Base-by-base conservation (phyloP, 75 land plant species). In the Cunninghamia lanceolata region DNA sequence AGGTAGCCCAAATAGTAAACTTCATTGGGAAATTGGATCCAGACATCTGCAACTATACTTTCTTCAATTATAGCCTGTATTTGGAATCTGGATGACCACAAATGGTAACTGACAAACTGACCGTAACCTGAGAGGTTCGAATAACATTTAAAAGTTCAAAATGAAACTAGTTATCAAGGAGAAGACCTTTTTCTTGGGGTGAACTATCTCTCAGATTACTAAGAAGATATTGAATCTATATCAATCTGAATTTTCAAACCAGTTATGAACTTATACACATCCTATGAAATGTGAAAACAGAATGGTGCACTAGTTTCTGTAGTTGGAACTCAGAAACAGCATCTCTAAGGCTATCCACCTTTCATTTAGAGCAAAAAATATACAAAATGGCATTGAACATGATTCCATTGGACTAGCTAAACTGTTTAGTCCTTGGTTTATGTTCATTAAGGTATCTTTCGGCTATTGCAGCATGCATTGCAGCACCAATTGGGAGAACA, bases 391-490 rank as follows among this genome's bases (percentile, higher is more conserved):
- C 15, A 73, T 73, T 73, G 3, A 73, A 73, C 36, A 14, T 34
- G 36, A 73, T 73, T 73, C 75, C 75, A 73, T 73, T 25, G 75
- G 75, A 73, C 75, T 73, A 73, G 75, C 34, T 73, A 34, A 73
- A 73, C 13, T 34, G 36, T 73, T 73, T 73, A 34, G 75, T 73
- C 75, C 75, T 73, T 34, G 16, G 36, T 73, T 73, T 73, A 19
- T 89, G 83, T 71, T 91, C 91, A 28, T 79, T 81, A 45, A 97
- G 87, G 83, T 91, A 97, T 78, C 90, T 91, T 82, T 94, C 95
- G 3, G 96, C 99, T 46, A 97, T 87, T 38, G 99, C 94, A 56
- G 99, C 96, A 87, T 96, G 97, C 86, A 91, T 45, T 7, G 99
- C 94, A 81, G 96, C 96, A 36, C 99, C 99, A 30, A 87, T 81